Percentiles rank a stretch among this genome's conserved stretches.
These are phyloP conservation scores for Smittium culicis DNA, from an alignment of 371 early-diverging fungal species.

Conservation along the genomic window DNA sequence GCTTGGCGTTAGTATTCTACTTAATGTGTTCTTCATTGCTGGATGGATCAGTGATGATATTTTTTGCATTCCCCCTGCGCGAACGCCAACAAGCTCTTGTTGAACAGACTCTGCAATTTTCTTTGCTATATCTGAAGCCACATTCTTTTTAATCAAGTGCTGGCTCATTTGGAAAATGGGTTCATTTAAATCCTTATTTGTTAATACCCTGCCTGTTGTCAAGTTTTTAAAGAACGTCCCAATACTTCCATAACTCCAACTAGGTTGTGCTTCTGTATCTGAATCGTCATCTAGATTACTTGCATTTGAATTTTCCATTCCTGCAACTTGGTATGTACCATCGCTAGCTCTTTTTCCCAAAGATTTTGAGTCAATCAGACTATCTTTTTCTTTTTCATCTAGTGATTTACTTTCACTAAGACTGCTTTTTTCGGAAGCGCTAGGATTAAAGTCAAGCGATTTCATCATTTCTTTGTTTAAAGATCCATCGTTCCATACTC, in stretches of 20 bases:
- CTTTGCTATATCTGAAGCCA: slow-evolving; percentile 79
- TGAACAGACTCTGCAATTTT: slow-evolving; percentile 69
- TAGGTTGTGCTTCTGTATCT: slow-evolving; percentile 7
- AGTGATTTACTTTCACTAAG: slow-evolving; percentile 22
- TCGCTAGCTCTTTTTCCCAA: slow-evolving; percentile 46
- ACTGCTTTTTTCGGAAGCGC: slow-evolving; percentile 19
- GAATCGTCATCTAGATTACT: neutral
- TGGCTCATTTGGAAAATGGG: slow-evolving; percentile 67
- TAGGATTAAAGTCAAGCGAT: slow-evolving; percentile 45
- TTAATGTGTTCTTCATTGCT: slow-evolving; percentile 64
- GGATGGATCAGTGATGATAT: slow-evolving; percentile 53
- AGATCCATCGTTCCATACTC: slow-evolving; percentile 36
- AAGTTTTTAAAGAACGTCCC: slow-evolving; percentile 33
- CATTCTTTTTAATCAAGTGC: slow-evolving; percentile 84
- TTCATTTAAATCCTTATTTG: slow-evolving; percentile 34
- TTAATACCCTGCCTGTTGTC: slow-evolving; percentile 33
- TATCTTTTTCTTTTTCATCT: slow-evolving; percentile 34
- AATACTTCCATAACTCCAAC: slow-evolving; percentile 11
- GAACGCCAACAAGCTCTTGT: slow-evolving; percentile 60
- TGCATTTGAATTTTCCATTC: slow-evolving; percentile 37
- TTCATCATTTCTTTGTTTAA: slow-evolving; percentile 35
- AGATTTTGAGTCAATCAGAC: slow-evolving; percentile 43
- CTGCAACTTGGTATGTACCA: slow-evolving; percentile 71
- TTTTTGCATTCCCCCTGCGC: slow-evolving; percentile 58
- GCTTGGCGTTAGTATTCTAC: slow-evolving; percentile 77